Percentiles rank a stretch among this genome's conserved stretches.
Evolutionary conservation across 2,329 filamentous ascomycete species (phyloP).

Genomic region (Fusarium brachygibbosum): DNA sequence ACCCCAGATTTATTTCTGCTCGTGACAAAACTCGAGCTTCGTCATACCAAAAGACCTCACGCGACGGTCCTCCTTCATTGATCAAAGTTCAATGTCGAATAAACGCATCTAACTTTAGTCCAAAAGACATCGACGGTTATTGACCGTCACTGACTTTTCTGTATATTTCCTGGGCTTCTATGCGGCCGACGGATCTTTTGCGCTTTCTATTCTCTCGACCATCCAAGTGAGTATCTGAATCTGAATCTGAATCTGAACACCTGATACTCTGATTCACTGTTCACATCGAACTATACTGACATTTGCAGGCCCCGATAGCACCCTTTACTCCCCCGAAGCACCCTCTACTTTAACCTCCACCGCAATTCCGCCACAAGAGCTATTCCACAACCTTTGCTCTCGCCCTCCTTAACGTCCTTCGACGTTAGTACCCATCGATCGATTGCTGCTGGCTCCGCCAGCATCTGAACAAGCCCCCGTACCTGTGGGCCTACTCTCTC

Average conservation of each 20-base stretch:
- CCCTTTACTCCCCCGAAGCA: slow-evolving; percentile 54
- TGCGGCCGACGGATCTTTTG: slow-evolving; percentile 91
- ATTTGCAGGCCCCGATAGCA: slow-evolving; percentile 71
- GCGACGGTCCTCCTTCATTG: slow-evolving; percentile 31
- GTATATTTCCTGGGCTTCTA: slow-evolving; percentile 69
- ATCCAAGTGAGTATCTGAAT: slow-evolving; percentile 77
- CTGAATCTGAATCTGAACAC: too few species aligned
- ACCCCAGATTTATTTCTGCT: slow-evolving; percentile 1
- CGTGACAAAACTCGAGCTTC: slow-evolving; percentile 4
- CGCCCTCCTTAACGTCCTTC: slow-evolving; percentile 91
- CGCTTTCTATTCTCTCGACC: slow-evolving; percentile 91
- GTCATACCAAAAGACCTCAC: slow-evolving; percentile 32
- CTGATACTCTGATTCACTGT: background rate
- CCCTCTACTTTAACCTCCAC: too few species aligned
- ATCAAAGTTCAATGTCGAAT: slow-evolving; percentile 46
- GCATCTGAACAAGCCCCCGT: slow-evolving; percentile 71
- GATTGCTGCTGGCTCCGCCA: slow-evolving; percentile 91
- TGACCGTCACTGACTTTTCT: slow-evolving; percentile 43
- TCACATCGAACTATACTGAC: slow-evolving; percentile 15
- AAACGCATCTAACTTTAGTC: slow-evolving; percentile 40
- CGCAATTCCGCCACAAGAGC: slow-evolving; percentile 84
- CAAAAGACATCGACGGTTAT: slow-evolving; percentile 44
- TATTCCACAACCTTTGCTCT: slow-evolving; percentile 81
- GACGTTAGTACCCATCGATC: slow-evolving; percentile 66
- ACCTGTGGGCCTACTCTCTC: slow-evolving; percentile 98